Evolutionary conservation across 805 yeast species (phyloP).

Genomic region (Suhomyces vadensis): DNA sequence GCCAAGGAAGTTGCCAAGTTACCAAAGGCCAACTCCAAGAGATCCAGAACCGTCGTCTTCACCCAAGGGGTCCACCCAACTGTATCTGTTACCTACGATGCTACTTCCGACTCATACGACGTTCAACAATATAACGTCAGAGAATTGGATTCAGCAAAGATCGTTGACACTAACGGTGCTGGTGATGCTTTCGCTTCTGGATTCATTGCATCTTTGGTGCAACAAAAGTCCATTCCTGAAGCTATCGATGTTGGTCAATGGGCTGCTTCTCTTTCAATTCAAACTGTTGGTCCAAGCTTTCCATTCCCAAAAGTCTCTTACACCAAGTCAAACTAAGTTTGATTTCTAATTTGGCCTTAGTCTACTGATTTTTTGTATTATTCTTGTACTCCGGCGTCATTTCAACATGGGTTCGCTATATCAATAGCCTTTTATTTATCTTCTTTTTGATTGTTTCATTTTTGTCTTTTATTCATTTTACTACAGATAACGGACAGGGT

Average conservation of each 20-base stretch:
- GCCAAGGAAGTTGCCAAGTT: slow-evolving; percentile 80
- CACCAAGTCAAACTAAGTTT: slow-evolving; percentile 8
- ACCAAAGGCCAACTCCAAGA: slow-evolving; percentile 68
- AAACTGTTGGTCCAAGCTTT: slow-evolving; percentile 92
- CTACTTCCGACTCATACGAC: slow-evolving; percentile 45
- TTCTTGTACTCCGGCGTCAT: slow-evolving; percentile 8
- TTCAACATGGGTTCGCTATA: slow-evolving; percentile 11
- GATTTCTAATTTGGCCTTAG: neutral
- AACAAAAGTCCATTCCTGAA: slow-evolving; percentile 60
- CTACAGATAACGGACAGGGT: too few species aligned
- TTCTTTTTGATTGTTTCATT: neutral
- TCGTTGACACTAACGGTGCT: slow-evolving; percentile 96
- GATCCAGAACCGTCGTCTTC: slow-evolving; percentile 84
- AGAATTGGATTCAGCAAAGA: slow-evolving; percentile 62
- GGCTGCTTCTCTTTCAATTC: slow-evolving; percentile 91
- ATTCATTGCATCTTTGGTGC: slow-evolving; percentile 83
- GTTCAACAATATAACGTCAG: slow-evolving; percentile 65
- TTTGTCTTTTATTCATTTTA: too few species aligned
- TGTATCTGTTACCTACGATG: slow-evolving; percentile 64
- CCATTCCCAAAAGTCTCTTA: slow-evolving; percentile 73
- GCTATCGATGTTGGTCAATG: slow-evolving; percentile 89
- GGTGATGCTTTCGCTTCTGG: slow-evolving; percentile 99
- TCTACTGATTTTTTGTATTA: neutral
- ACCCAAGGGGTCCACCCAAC: slow-evolving; percentile 97
- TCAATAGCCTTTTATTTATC: slow-evolving; percentile 4